A percentile compares a stretch with the other conserved stretches of the same genome.
Conservation (phyloP, 2,329 filamentous ascomycete genomes). For the Penicillium sp. region DNA sequence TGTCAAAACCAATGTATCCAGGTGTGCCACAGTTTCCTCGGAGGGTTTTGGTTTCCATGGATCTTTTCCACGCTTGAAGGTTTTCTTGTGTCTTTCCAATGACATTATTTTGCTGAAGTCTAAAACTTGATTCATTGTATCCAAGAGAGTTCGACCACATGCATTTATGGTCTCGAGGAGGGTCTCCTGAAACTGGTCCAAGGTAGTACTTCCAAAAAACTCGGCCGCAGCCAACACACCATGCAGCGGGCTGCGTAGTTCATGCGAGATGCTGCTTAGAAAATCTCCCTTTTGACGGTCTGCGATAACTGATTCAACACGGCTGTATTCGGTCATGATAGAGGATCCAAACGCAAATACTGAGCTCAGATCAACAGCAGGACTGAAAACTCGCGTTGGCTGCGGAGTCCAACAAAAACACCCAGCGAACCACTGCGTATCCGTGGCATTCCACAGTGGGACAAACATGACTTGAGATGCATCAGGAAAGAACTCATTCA, state of each 20-base stretch:
- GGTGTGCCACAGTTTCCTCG: neutral
- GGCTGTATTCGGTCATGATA: slow-evolving; percentile 38
- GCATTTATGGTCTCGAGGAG: slow-evolving; percentile 48
- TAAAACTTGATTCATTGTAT: slow-evolving; percentile 41
- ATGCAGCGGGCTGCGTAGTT: slow-evolving; percentile 48
- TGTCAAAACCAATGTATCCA: slow-evolving; percentile 6
- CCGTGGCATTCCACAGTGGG: slow-evolving; percentile 34
- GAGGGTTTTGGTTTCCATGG: slow-evolving; percentile 2
- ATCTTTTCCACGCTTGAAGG: slow-evolving; percentile 5
- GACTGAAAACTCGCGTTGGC: slow-evolving; percentile 25
- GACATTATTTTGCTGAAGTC: slow-evolving; percentile 34
- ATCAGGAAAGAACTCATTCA: slow-evolving; percentile 21
- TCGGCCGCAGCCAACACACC: slow-evolving; percentile 48
- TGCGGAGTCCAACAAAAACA: slow-evolving; percentile 25
- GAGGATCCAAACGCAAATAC: slow-evolving; percentile 35
- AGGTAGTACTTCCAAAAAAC: slow-evolving; percentile 45
- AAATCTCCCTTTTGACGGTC: slow-evolving; percentile 53
- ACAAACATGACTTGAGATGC: slow-evolving; percentile 28
- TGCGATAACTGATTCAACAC: slow-evolving; percentile 32
- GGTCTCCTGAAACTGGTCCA: slow-evolving; percentile 38
- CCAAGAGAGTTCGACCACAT: slow-evolving; percentile 51
- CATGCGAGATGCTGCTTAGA: slow-evolving; percentile 52
- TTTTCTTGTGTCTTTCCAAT: slow-evolving; percentile 9
- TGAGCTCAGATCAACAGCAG: slow-evolving; percentile 32
- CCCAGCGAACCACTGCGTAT: slow-evolving; percentile 31